Conservation (phyloP, 345 rosid genomes). For the Citrus mangshanensis region DNA sequence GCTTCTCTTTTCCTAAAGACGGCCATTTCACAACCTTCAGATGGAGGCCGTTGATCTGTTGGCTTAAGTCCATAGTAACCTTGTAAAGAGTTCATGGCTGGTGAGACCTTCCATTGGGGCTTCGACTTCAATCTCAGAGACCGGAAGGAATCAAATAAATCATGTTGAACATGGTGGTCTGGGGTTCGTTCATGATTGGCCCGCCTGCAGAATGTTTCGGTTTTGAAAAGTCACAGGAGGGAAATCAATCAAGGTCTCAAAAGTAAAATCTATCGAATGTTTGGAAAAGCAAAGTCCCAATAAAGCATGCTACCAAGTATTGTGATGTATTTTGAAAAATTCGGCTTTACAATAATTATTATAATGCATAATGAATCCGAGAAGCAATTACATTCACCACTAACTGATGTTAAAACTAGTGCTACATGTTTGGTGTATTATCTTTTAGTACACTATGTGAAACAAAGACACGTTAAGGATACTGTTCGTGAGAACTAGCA, state of each 20-base stretch:
- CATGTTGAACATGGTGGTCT: conserved; percentile 21
- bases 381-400: background rate
- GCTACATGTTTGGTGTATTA: background rate
- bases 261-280: background rate
- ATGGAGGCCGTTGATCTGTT: conserved; percentile 20
- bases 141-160: conserved; percentile 56
- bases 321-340: background rate
- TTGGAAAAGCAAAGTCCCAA: background rate
- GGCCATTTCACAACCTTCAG: conserved; percentile 59
- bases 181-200: conserved; percentile 27
- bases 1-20: conserved; percentile 35
- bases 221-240: background rate
- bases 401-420: no score
- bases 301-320: background rate
- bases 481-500: background rate
- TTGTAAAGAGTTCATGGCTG: conserved; percentile 81
- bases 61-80: conserved; percentile 70
- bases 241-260: background rate
- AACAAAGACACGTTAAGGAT: background rate
- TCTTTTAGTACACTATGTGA: background rate
- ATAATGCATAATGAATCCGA: no score
- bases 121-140: conserved; percentile 50
- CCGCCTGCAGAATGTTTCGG: conserved; percentile 45
- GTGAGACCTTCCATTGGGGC: conserved; percentile 47
- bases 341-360: background rate